Evolutionary conservation across 2,329 filamentous ascomycete species (phyloP), one percentile per base, ranked within the genome.

Genomic region (Colletotrichum sidae): DNA sequence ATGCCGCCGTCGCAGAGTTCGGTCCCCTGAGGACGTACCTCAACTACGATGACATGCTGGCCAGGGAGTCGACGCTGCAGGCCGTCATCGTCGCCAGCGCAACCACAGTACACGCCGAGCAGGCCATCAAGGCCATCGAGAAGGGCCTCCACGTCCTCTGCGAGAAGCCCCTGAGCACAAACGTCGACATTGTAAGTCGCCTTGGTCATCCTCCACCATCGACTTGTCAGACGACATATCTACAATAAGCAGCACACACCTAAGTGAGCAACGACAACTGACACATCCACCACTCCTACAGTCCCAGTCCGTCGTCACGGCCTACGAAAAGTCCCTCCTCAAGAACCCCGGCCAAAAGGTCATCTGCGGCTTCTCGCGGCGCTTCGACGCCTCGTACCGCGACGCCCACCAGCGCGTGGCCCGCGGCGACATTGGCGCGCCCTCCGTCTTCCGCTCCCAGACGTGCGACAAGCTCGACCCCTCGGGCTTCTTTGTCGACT

Each of bases 401-500:
- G 82, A 88, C 51, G 89, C 88, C 13, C 82, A 80, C 72, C 70
- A 76, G 33, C 83, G 86, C 68, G 82, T 86, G 70, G 73, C 81
- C 12, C 70, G 74, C 0, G 88, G 88, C 10, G 70, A 80, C 39
- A 89, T 91, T 64, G 89, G 89, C 6, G 79, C 82, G 0, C 84
- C 88, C 1, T 83, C 84, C 8, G 80, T 91, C 53, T 81, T 91
- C 70, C 86, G 88, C 69, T 87, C 83, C 42, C 89, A 91, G 75
- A 91, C 88, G 0, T 90, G 88, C 76, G 88, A 91, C 76, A 89
- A 87, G 74, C 82, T 86, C 61, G 88, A 90, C 65, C 85, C 88
- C 0, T 82, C 81, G 0, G 88, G 88, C 47, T 91, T 90, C 81
- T 91, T 91, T 73, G 88, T 92, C 53, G 80, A 83, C 17, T 92